phyloP scores from a whole-genome alignment of 805 yeast genomes.

The Sungouiella blattae region DNA sequence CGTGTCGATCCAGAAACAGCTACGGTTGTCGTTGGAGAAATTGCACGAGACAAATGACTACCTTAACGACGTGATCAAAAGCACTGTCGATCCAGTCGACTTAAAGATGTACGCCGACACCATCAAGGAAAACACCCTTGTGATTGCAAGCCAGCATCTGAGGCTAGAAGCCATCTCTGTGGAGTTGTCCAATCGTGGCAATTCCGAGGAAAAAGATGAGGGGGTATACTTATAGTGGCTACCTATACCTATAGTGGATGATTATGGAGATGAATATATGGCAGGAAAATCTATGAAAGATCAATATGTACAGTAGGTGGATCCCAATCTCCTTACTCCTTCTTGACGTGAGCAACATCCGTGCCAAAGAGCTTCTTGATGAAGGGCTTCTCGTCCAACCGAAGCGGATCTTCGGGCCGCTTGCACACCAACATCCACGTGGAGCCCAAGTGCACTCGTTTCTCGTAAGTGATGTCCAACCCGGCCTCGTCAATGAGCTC shows the following conservation, averaged over 20 bases:
- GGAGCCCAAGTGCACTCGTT: slow-evolving; percentile 84
- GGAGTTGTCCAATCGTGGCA: slow-evolving; percentile 46
- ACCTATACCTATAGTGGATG: too few relatives aligned
- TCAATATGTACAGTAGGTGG: too few relatives aligned
- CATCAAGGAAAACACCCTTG: slow-evolving; percentile 52
- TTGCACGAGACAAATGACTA: slow-evolving; percentile 48
- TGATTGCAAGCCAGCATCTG: slow-evolving; percentile 48
- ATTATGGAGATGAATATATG: too few relatives aligned
- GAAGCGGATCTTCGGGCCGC: slow-evolving; percentile 61
- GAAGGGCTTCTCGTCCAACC: slow-evolving; percentile 41
- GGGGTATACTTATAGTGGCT: slow-evolving; percentile 7
- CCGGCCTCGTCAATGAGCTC: slow-evolving; percentile 82
- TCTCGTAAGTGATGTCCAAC: slow-evolving; percentile 74
- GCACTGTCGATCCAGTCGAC: slow-evolving; percentile 36
- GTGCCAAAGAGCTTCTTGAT: slow-evolving; percentile 39
- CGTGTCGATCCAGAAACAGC: slow-evolving; percentile 11
- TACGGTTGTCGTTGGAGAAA: slow-evolving; percentile 30
- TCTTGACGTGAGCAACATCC: slow-evolving; percentile 27
- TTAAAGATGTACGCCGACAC: slow-evolving; percentile 51
- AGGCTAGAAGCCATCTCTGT: slow-evolving; percentile 43
- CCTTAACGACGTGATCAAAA: slow-evolving; percentile 39
- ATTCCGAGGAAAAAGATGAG: slow-evolving; percentile 1
- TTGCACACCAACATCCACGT: slow-evolving; percentile 84
- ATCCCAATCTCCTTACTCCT: too few relatives aligned
- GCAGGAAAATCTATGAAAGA: too few relatives aligned